A percentile compares a stretch with the other conserved stretches of the same genome.
Evolutionary conservation across 2,329 filamentous ascomycete genomes (phyloP).

Genomic region (Fusarium musae): DNA sequence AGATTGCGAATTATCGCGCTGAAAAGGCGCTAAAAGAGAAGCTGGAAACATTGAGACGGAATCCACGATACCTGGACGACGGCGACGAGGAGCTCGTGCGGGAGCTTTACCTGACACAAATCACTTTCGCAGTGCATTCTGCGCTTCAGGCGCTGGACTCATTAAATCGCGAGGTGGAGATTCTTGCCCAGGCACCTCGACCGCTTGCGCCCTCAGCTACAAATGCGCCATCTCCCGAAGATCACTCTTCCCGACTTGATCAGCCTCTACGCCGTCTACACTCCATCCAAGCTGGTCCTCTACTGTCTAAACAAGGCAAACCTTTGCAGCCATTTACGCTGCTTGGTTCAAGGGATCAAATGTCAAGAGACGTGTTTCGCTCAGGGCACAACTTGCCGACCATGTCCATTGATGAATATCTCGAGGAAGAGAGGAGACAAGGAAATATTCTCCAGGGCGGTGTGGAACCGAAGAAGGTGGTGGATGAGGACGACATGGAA

Average conservation of each 20-base stretch:
- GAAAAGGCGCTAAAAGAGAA: conserved; percentile 88
- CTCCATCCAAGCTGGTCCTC: conserved; percentile 69
- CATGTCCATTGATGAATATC: conserved; percentile 97
- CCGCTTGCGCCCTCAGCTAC: conserved; percentile 58
- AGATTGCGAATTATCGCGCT: conserved; percentile 85
- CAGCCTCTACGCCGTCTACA: conserved; percentile 64
- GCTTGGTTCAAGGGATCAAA: conserved; percentile 77
- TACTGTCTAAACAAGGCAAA: conserved; percentile 82
- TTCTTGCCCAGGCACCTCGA: conserved; percentile 79
- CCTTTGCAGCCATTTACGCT: conserved; percentile 93
- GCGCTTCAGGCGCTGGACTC: conserved; percentile 90
- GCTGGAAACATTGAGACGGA: conserved; percentile 68
- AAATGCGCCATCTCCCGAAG: conserved; percentile 58
- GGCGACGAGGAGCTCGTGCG: conserved; percentile 88
- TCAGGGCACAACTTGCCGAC: conserved; percentile 94
- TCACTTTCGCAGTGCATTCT: conserved; percentile 79
- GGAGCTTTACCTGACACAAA: conserved; percentile 79
- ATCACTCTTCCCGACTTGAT: conserved; percentile 79
- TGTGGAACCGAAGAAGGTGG: conserved; percentile 77
- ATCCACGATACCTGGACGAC: conserved; percentile 64
- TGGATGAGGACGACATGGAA: conserved; percentile 92
- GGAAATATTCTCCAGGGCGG: conserved; percentile 94
- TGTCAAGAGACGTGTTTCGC: conserved; percentile 85
- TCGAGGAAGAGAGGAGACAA: conserved; percentile 86
- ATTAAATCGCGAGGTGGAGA: conserved; percentile 83